Evolutionary conservation across 1,284 basidiomycete species (phyloP), one percentile per base, ranked within the genome.

Genomic region (Boletellus deceptivus): DNA sequence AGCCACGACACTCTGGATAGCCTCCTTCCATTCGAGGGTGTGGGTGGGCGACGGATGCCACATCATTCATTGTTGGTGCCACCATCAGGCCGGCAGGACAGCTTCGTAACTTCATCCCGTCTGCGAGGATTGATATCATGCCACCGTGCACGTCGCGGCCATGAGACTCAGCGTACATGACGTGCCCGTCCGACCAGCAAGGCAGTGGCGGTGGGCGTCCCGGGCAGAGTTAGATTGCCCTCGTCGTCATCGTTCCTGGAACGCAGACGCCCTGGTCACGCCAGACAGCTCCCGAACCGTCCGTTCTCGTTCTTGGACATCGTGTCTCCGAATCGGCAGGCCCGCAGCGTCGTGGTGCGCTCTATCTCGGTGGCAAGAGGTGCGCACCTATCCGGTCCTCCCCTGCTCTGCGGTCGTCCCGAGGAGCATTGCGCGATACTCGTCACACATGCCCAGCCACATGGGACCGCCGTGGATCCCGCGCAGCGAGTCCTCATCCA

Each of bases 161-260:
- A 29, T 56, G 60, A 38, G 35, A 5, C 22, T 17, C 43, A 13
- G 13, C 31, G 17, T 51, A 43, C 47, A 18, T 50, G 55, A 34
- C 45, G 17, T 35, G 37, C 48, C 50, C 33, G 34, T 60, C 60
- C 53, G 60, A 65, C 49, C 24, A 50, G 29, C 59, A 60, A 60
- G 60, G 59, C 36, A 43, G 49, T 57, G 59, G 59, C 46, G 50
- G 40, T 25, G 33, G 52, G 13, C 18, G 22, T 46, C 27, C 18
- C 34, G 6, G 20, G 43, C 22, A 41, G 25, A 34, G 43, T 45
- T 29, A 38, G 41, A 53, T 53, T 43, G 25, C 24, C 48, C 22
- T 22, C 49, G 24, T 35, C 6, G 25, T n/a, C 22, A 13, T 31
- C 25, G 35, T 52, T 14, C 56, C 46, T 50, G 25, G 53, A 49